Evolutionary conservation across 2,329 filamentous ascomycete genomes (phyloP), one percentile per base, ranked within the genome.

Genomic region (Alternaria brassicicola): DNA sequence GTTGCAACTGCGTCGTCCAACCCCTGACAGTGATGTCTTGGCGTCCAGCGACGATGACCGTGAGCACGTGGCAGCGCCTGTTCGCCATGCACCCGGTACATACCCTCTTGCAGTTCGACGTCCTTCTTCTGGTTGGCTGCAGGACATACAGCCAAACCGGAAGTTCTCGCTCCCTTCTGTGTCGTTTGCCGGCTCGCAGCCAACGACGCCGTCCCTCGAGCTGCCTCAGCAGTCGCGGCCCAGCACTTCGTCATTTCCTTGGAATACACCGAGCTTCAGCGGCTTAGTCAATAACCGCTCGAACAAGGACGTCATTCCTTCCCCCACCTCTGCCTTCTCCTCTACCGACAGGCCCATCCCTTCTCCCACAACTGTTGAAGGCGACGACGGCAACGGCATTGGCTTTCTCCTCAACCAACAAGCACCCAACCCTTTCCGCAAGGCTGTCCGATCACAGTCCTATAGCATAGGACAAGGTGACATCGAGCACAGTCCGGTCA

Each of bases 381-480:
- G 78, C 30, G 84, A 94, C 62, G 78, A 82, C 8, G 73, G 81
- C 7, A 73, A 82, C 8, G 73, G 81, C 6, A 73, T 76, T 38
- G 66, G 66, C 26, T 73, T 75, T 43, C 61, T 76, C 1, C 64
- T 76, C 5, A 72, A 66, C 52, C 74, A 76, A 33, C 63, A 70
- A 17, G 91, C 96, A 65, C 92, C 93, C 1, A 91, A 96, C 63
- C 93, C 94, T 1, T 95, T 92, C 0, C 91, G 91, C 2, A 98
- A 98, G 78, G 93, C 92, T 1, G 95, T 96, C 69, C 89, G 95
- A 41, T 99, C 95, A 6, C 92, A 97, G 77, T 98, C 95, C 4
- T 98, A 98, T 77, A 98, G 94, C 0, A 94, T 96, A 46, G 93
- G 93, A 4, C 93, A 97, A 74, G 82, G 93, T 60, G 93, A 97